These are phyloP conservation scores for Candida fluviatilis DNA, from an alignment of 805 yeast genomes.

Conservation along the genomic window DNA sequence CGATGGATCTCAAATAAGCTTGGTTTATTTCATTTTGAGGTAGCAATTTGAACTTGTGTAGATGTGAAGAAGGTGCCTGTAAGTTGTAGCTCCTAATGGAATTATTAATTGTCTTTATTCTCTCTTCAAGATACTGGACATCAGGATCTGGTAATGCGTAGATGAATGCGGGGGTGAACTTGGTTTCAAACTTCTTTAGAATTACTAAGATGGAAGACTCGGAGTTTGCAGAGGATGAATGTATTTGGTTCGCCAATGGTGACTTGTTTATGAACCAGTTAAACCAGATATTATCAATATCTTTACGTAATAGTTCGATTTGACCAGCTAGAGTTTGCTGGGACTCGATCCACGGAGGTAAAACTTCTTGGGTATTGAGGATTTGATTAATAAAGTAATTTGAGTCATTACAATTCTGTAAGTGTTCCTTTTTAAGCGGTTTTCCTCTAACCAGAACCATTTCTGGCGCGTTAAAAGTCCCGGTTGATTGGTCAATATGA, in stretches of 20 bases:
- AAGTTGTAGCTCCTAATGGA: slow-evolving; percentile 32
- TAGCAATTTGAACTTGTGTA: slow-evolving; percentile 36
- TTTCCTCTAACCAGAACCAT: slow-evolving; percentile 53
- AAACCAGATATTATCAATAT: slow-evolving; percentile 40
- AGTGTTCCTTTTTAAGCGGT: slow-evolving; percentile 48
- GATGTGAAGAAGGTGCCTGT: slow-evolving; percentile 32
- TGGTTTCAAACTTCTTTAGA: slow-evolving; percentile 1
- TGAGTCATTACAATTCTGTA: slow-evolving; percentile 59
- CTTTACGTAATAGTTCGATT: slow-evolving; percentile 43
- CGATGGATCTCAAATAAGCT: slow-evolving; percentile 12
- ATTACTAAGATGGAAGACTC: neutral
- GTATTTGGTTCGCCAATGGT: neutral
- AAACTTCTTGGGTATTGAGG: slow-evolving; percentile 66
- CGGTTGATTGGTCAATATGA: slow-evolving; percentile 54
- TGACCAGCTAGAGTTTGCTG: slow-evolving; percentile 61
- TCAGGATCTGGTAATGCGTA: slow-evolving; percentile 5
- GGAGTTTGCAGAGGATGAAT: neutral
- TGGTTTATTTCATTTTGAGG: slow-evolving; percentile 22
- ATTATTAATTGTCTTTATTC: slow-evolving; percentile 18
- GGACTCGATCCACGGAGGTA: slow-evolving; percentile 90
- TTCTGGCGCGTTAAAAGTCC: slow-evolving; percentile 58
- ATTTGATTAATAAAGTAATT: slow-evolving; percentile 76
- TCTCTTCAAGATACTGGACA: slow-evolving; percentile 17
- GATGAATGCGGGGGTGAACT: neutral
- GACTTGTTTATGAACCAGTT: slow-evolving; percentile 12